Evolutionary conservation across 768 basidiomycete genomes (phyloP), one percentile per base, ranked within the genome.

Genomic region (Crassisporium funariophilum): DNA sequence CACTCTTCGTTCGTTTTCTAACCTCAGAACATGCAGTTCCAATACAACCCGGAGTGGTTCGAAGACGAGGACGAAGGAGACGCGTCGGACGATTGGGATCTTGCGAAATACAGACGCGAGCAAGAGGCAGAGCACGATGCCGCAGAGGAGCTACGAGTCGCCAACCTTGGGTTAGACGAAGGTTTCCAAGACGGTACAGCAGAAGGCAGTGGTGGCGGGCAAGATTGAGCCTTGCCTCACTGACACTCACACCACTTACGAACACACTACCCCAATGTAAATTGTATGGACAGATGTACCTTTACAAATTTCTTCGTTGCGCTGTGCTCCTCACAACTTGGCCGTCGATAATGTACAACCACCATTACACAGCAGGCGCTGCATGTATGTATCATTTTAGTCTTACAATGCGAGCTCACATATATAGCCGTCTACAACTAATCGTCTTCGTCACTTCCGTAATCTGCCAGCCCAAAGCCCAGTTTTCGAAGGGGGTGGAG

Each of bases 21-120:
- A 10, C 12, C 22, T 34, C 12, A 40, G 34, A 11, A 25, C 16
- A 4, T 53, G 5, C 58, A 92, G 88, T 95, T 97, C 80, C 86
- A 91, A 71, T 95, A 91, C 82, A 94, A 95, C 67, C 88, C 92
- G 13, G 90, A 93, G 58, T 92, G 91, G 88, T 94, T 93, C 72
- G 81, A 85, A 54, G 92, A 92, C 58, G 79, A 86, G 41, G 82
- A 83, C 16, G 78, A 78, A 1, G 76, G 65, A 4, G 77, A 71
- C 13, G 65, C 41, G 2, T 67, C 67, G 16, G 83, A 83, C 38
- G 78, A 79, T 35, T 84, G 82, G 70, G 83, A 85, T 66, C 66
- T 85, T 34, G 57, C 67, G 20, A 74, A 77, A 55, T 89, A 86
- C 66, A 76, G 85, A 54, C 73, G 70, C 35, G 66, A 83, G 63